Evolutionary conservation across 2,329 filamentous ascomycete species (phyloP), one percentile per base, ranked within the genome.

Genomic region (Ceratocystis alfenasii): DNA sequence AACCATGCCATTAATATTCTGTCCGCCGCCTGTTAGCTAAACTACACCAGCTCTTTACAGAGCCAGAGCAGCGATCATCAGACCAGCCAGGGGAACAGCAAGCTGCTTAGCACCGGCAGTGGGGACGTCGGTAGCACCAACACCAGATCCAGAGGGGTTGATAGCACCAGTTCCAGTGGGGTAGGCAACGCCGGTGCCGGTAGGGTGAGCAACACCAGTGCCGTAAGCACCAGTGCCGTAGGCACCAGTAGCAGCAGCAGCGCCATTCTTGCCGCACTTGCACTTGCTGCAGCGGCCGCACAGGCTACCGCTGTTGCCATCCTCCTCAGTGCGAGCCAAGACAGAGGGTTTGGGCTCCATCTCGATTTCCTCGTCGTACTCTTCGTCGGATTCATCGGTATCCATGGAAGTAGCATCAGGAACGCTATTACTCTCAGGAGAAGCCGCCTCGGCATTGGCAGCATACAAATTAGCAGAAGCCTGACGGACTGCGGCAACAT

Each of bases 101-200:
- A 59, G 30, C 55, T 59, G 55, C 55, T 59, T 59, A n/a, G 55
- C 55, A 59, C 55, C 55, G 7, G 28, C 15, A 5, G 25, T 33
- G 8, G 55, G 28, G 15, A 36, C 10, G 33, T 33, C 55, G 25
- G 30, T 33, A 36, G 55, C 25, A 33, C 28, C 25, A 5, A 59
- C 55, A 4, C 55, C 55, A 17, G 55, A 36, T 4, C 55, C 55
- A 1, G 55, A 36, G 55, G 55, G 28, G 28, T 20, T 17, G 55
- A 20, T 8, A 59, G 55, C 55, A n/a, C 55, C 55, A 36, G 55
- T 59, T 5, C 55, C 55, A 36, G 55, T 33, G 28, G 55, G 55
- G 55, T 59, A 30, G 15, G 33, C 33, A n/a, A 25, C 28, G 20
- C 55, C 55, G 8, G 55, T 59, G 17, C 55, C 55, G 8, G 55